Percentiles rank a stretch among this genome's conserved stretches.
These are phyloP conservation scores for Gaeumannomyces tritici DNA, from an alignment of 2,329 filamentous ascomycete species.

Conservation along the genomic window DNA sequence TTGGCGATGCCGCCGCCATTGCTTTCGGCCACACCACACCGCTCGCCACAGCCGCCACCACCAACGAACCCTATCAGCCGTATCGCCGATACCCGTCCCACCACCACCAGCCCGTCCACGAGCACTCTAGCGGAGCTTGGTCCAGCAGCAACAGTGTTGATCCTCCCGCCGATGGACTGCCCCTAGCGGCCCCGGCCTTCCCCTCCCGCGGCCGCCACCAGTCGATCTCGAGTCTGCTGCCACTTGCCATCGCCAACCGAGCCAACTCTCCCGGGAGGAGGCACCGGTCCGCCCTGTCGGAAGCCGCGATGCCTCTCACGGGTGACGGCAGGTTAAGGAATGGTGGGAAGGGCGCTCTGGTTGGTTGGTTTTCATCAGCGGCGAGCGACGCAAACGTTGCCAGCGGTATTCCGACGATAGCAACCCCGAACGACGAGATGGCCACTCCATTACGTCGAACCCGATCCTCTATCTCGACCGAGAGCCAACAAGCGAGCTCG, in stretches of 20 bases:
- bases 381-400: neutral
- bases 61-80: conserved; percentile 5
- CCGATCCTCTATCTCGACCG: conserved; percentile 14
- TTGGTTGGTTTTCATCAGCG: conserved; percentile 19
- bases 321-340: conserved; percentile 23
- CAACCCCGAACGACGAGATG: conserved; percentile 17
- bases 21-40: neutral
- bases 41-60: conserved; percentile 7
- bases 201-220: conserved; percentile 22
- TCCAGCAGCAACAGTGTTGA: neutral
- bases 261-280: conserved; percentile 18
- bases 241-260: conserved; percentile 17
- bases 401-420: conserved; percentile 11
- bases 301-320: conserved; percentile 30
- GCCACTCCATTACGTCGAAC: conserved; percentile 23
- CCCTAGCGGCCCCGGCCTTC: conserved; percentile 10
- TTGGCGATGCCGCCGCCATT: neutral
- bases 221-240: conserved; percentile 24
- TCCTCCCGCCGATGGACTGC: conserved; percentile 12
- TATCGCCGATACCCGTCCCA: neutral
- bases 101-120: conserved; percentile 17
- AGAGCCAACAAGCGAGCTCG: conserved; percentile 9
- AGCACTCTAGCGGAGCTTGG: conserved; percentile 21
- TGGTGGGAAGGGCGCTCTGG: conserved; percentile 17
- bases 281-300: conserved; percentile 11